Base-by-base conservation (phyloP, 1,139 yeast genomes). In the Candida tunisiensis region DNA sequence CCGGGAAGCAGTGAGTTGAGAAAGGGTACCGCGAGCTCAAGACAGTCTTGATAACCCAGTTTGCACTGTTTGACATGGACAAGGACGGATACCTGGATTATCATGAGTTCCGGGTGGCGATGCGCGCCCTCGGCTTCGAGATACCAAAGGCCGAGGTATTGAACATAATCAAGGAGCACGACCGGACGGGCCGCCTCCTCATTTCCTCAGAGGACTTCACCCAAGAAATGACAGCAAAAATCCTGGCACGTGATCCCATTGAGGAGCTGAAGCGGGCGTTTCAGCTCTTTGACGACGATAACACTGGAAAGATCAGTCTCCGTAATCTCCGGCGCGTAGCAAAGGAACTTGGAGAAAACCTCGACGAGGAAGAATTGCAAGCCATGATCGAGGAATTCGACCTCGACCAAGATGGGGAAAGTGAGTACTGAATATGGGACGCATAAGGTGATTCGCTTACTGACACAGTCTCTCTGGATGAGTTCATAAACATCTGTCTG, bases 351-450 rank as follows among this genome's bases (percentile, higher is more conserved):
- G 95, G 95, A 1, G 98, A 91, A 50, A 79, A 77, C 42, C 58
- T 91, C 33, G 75, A 82, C 7, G 98, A 88, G 38, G 94, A 83
- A 34, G 98, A 91, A 44, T 60, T 91, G 31, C 66, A 78, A 38
- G 95, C 96, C 8, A 88, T 91, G 98, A 88, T 91, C 38, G 95
- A 85, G 37, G 98, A 88, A 52, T 91, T 91, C 46, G 99, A 91
- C 53, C 57, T 88, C 33, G 96, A 91, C 49, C 93, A 80, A 36
- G 98, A 91, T 49, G 98, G 96, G 26, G 94, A 79, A 40, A 83
- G 91, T 40, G 77, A 75, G 42, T 91, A 80, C n/a, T n/a, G n/a
- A n/a, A n/a, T n/a, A n/a, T n/a, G n/a, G n/a, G n/a, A n/a, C n/a
- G n/a, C n/a, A n/a, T n/a, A n/a, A n/a, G n/a, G n/a, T n/a, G n/a